Conservation (phyloP, 208 protist species). For the Polymyxa betae region DNA sequence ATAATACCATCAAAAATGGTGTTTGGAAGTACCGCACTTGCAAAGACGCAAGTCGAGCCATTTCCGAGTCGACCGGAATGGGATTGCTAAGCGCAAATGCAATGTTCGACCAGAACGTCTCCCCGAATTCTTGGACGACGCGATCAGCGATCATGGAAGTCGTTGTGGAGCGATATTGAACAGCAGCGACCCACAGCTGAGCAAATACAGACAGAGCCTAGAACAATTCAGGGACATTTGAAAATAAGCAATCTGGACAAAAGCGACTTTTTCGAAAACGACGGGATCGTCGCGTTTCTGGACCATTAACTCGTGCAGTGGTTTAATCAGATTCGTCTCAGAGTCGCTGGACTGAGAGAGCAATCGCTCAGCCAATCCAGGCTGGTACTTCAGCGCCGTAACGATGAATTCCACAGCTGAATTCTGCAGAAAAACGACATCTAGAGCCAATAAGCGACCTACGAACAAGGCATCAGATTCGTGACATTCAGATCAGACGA, state of each 20-base stretch:
- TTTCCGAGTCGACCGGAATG: background rate
- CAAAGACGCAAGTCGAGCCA: background rate
- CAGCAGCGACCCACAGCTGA: background rate
- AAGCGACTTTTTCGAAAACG: background rate
- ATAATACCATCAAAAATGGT: background rate
- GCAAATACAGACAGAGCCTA: background rate
- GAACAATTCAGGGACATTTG: background rate
- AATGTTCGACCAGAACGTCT: background rate
- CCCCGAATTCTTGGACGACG: background rate
- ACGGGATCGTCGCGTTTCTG: background rate
- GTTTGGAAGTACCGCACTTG: background rate
- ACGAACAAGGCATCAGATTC: slow-evolving; percentile 6
- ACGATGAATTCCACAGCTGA: background rate
- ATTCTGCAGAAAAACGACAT: background rate
- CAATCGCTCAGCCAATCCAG: slow-evolving; percentile 35
- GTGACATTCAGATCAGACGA: background rate
- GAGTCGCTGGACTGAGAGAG: slow-evolving; percentile 5
- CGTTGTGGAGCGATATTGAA: slow-evolving; percentile 9
- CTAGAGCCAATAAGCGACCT: background rate
- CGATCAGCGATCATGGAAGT: background rate
- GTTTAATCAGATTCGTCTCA: background rate
- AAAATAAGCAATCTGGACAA: background rate
- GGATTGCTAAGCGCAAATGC: background rate
- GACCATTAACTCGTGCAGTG: background rate
- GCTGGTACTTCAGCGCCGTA: background rate